Base-by-base conservation (phyloP, 2,329 filamentous ascomycete species). In the Pestalotiopsis fici region DNA sequence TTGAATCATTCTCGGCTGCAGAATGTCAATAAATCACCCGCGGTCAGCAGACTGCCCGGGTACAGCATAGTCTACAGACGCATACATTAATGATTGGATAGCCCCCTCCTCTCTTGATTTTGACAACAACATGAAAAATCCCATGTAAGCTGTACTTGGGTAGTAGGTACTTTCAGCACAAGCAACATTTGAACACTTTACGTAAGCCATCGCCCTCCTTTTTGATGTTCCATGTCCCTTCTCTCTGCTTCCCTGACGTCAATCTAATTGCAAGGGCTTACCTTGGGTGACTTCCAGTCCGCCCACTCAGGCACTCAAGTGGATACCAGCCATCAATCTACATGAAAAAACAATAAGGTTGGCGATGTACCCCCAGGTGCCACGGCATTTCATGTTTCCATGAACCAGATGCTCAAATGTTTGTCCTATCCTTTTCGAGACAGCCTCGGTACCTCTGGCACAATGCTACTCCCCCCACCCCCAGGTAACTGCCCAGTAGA, bases 381-480 rank as follows among this genome's bases (percentile, higher is more conserved):
- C 43, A 47, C 62, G 66, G 43, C 43, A 54, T 23, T 37, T 62
- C 55, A 9, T 61, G 18, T 37, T 67, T 67, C 66, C 63, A 63
- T 67, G 63, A 67, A 65, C 64, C 66, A 67, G 66, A 67, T 25
- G 28, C 54, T 15, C 25, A 6, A 60, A n/a, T 21, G 39, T 23
- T 54, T 15, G 11, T 35, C 31, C 31, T 7, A 6, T 11, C 31
- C 12, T 15, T 35, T 18, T 12, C 12, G 27, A 43, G 7, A 5
- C 56, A 35, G 28, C 21, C 55, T n/a, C 56, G 60, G 50, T 31
- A 64, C 31, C 23, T 27, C 18, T 37, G 39, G 21, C 55, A 60
- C 57, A 2, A n/a, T 23, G 13, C 27, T 50, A 15, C 37, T 27
- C 12, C 12, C 15, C 31, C 12, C 18, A n/a, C n/a, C n/a, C n/a